Conservation (phyloP, 2,329 filamentous ascomycete genomes). For the Acephala macrosclerotiorum region DNA sequence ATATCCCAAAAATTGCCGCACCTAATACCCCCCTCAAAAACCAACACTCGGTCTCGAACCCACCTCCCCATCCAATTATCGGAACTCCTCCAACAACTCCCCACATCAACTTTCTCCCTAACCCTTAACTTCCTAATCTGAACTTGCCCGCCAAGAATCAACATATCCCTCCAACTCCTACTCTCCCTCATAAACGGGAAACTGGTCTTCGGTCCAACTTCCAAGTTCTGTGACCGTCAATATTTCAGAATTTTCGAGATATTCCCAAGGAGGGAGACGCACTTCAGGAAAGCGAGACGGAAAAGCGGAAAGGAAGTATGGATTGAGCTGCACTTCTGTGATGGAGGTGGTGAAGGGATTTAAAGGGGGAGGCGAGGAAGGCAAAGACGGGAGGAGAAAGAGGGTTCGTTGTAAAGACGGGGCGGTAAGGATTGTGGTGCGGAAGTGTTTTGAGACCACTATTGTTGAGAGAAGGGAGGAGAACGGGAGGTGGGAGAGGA, state of each 20-base stretch:
- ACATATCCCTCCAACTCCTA: neutral
- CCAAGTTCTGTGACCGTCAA: no score
- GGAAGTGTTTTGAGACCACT: neutral
- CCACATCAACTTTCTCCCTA: neutral
- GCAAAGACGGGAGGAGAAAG: neutral
- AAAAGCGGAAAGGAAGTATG: neutral
- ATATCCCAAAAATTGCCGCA: no score
- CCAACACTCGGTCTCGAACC: no score
- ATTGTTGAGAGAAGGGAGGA: neutral
- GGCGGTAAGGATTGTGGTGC: neutral
- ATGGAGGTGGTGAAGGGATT: no score
- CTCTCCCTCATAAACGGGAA: neutral
- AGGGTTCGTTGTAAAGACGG: neutral
- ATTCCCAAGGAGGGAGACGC: no score
- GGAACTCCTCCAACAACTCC: neutral
- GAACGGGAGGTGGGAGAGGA: slow-evolving; percentile 2
- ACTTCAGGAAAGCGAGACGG: no score
- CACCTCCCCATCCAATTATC: neutral
- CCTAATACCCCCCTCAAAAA: no score
- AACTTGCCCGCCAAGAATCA: neutral
- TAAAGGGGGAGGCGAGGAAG: neutral
- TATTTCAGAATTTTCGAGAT: no score
- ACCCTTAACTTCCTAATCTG: neutral
- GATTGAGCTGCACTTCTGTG: neutral
- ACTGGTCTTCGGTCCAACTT: neutral